Evolutionary conservation across 306 rosid species (phyloP), one percentile per base, ranked within the genome.

Genomic region (Cucurbita maxima): DNA sequence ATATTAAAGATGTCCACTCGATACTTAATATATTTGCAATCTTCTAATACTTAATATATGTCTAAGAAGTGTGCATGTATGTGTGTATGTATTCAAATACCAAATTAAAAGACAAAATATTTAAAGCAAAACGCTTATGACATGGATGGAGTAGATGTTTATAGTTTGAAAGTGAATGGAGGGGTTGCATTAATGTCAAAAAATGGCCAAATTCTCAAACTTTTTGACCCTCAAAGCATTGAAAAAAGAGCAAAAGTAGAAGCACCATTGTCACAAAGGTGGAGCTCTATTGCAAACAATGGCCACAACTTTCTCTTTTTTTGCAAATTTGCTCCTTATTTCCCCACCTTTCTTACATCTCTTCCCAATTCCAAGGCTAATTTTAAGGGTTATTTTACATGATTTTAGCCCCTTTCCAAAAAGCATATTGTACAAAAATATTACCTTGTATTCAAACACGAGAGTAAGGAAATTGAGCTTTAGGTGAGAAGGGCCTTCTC

Each of bases 181-280:
- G 73, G 41, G 73, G 56, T 22, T 68, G 56, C 43, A 25, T 13
- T 11, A 68, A 47, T 47, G 41, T 68, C 73, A 67, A 45, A 67
- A 67, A 7, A 66, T 10, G 7, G 73, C 14, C 48, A 45, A 69
- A 13, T 67, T 69, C 57, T 14, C 40, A 3, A 47, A 68, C 57
- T 22, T 69, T 69, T 69, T 69, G 44, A 69, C 73, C 72, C 22
- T 69, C 48, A 69, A 48, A 69, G 58, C 73, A 69, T 69, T 69
- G 44, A 69, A 69, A 69, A 30, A 48, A 41, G 70, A 18, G 36
- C 51, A 4, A 40, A 63, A 63, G 54, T 19, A 13, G 54, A 40
- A 67, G 10, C 54, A 19, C 37, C 15, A 41, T 19, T 38, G 53
- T 45, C 54, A 66, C 54, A 44, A 44, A 66, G 38, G 71, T 63